These are phyloP conservation scores for Neurospora africana DNA, from an alignment of 495 filamentous ascomycete genomes.

Conservation along the genomic window DNA sequence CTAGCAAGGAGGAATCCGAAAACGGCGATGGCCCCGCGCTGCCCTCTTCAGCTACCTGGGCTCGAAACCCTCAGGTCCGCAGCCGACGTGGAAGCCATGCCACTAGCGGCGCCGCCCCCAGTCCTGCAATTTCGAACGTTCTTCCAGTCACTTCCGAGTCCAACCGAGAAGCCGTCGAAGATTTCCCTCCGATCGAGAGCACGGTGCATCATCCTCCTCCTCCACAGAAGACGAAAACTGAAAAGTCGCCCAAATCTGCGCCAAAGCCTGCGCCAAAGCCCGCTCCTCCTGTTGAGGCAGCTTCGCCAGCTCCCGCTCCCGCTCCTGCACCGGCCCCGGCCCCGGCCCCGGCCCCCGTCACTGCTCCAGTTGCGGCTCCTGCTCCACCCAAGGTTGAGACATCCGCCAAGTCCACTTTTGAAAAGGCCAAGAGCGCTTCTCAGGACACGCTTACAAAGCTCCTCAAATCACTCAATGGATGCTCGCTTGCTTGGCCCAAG, in stretches of 20 bases:
- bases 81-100: slow-evolving; percentile 66
- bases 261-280: background rate
- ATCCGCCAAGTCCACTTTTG: background rate
- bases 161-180: slow-evolving; percentile 23
- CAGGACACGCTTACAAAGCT: slow-evolving; percentile 17
- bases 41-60: slow-evolving; percentile 90
- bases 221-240: background rate
- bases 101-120: slow-evolving; percentile 68
- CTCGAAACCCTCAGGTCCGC: slow-evolving; percentile 61
- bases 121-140: slow-evolving; percentile 60
- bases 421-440: slow-evolving; percentile 10
- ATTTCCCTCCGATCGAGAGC: slow-evolving; percentile 13
- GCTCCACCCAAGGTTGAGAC: background rate
- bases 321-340: background rate
- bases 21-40: slow-evolving; percentile 74
- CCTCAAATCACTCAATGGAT: slow-evolving; percentile 24
- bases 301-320: background rate
- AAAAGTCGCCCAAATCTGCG: background rate
- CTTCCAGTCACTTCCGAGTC: slow-evolving; percentile 42
- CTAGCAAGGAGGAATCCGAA: slow-evolving; percentile 64
- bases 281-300: background rate
- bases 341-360: slow-evolving; percentile 2
- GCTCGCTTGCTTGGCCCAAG: slow-evolving; percentile 19
- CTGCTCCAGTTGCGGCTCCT: background rate
- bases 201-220: slow-evolving; percentile 1